Percentiles rank a stretch among this genome's conserved stretches.
phyloP scores from a whole-genome alignment of 768 basidiomycete genomes.

The Rhodosporidiobolus sp. region DNA sequence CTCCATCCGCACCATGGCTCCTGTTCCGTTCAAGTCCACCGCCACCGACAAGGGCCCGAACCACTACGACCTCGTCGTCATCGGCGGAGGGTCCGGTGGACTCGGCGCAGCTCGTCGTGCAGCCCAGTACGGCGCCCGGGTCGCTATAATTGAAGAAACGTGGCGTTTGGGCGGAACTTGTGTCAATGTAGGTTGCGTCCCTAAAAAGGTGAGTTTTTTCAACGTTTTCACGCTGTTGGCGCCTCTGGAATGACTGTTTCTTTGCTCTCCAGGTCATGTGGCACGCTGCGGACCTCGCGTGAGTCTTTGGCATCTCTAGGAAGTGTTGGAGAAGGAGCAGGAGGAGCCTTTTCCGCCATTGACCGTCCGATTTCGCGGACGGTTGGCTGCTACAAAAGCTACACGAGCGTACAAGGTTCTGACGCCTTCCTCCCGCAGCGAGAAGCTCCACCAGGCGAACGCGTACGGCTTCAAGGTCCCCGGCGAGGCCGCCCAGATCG shows the following conservation, averaged over 20 bases:
- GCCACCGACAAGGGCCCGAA: conserved; percentile 27
- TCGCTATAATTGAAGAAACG: conserved; percentile 77
- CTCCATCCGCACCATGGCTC: conserved; percentile 25
- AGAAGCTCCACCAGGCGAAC: conserved; percentile 72
- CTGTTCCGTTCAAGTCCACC: conserved; percentile 28
- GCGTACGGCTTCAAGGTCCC: conserved; percentile 56
- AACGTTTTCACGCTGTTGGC: too few relatives aligned
- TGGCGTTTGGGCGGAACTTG: conserved; percentile 63
- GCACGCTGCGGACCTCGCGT: conserved; percentile 71
- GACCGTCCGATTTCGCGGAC: too few relatives aligned
- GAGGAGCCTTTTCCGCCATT: too few relatives aligned
- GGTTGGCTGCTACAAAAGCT: too few relatives aligned
- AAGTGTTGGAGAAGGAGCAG: too few relatives aligned
- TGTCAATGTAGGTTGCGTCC: conserved; percentile 61
- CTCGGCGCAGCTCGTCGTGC: conserved; percentile 85
- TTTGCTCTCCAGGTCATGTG: conserved; percentile 68
- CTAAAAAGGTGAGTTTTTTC: conserved; percentile 66
- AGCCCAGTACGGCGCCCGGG: conserved; percentile 85
- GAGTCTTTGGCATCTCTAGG: neutral
- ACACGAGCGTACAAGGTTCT: neutral
- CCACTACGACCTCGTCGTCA: conserved; percentile 45
- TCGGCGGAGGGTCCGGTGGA: conserved; percentile 73
- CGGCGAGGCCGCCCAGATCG: conserved; percentile 55
- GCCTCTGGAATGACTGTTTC: too few relatives aligned
- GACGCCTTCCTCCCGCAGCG: conserved; percentile 51